These are phyloP conservation scores for Sclerotinia trifoliorum DNA, from an alignment of 2,329 filamentous ascomycete genomes.

Conservation along the genomic window DNA sequence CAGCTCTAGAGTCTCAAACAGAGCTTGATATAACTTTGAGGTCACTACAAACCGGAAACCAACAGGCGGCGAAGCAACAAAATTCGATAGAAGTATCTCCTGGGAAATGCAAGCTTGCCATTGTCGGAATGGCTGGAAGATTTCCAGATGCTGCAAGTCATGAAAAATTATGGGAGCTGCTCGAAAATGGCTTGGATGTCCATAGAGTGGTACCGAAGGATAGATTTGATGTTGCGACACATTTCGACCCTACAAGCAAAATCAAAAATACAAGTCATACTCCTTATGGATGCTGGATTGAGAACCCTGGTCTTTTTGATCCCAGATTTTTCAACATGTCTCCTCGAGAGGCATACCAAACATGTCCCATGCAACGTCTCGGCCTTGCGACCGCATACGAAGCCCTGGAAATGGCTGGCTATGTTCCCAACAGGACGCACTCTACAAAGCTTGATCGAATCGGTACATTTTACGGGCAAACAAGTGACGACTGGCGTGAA, in stretches of 20 bases:
- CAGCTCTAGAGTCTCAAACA: constrained; percentile 20
- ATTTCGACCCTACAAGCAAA: constrained; percentile 70
- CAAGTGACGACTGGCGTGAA: constrained; percentile 40
- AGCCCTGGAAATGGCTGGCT: constrained; percentile 77
- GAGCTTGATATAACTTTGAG: constrained; percentile 18
- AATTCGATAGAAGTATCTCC: constrained; percentile 19
- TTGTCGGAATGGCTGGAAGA: constrained; percentile 78
- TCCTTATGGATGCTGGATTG: constrained; percentile 68
- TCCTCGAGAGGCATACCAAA: constrained; percentile 74
- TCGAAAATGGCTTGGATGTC: constrained; percentile 73
- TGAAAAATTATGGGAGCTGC: constrained; percentile 72
- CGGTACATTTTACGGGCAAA: constrained; percentile 40
- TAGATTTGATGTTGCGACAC: constrained; percentile 70
- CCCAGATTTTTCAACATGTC: constrained; percentile 89
- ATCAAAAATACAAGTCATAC: constrained; percentile 65
- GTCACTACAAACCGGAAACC: background rate
- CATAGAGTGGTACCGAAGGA: constrained; percentile 65
- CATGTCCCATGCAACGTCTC: constrained; percentile 77
- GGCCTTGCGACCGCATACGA: constrained; percentile 77
- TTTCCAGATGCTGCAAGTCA: constrained; percentile 72
- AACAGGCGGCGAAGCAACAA: background rate
- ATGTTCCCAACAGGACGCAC: constrained; percentile 49
- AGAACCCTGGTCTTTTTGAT: constrained; percentile 75
- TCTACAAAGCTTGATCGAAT: constrained; percentile 46
- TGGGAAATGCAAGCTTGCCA: constrained; percentile 53